Conservation (phyloP, 176 grass and related monocot species). For the Tillandsia fasciculata region DNA sequence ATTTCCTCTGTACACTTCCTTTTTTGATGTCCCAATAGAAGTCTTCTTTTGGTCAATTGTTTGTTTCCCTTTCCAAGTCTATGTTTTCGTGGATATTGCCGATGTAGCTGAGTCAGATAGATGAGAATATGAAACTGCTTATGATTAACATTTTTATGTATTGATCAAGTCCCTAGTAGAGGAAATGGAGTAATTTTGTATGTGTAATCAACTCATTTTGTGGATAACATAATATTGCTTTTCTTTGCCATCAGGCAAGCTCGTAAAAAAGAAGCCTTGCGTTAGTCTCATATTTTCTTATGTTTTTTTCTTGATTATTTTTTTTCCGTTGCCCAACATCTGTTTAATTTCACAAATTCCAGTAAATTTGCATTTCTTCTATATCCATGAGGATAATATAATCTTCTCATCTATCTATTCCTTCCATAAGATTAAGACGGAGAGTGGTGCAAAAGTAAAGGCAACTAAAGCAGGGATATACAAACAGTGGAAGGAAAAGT, state of each 20-base stretch:
- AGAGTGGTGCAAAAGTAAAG: slow-evolving; percentile 55
- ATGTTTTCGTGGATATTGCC: background rate
- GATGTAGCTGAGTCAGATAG: background rate
- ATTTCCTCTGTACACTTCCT: slow-evolving; percentile 9
- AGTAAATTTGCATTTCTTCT: background rate
- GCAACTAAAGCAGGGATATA: slow-evolving; percentile 64
- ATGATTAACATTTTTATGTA: background rate
- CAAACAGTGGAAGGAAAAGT: slow-evolving; percentile 80
- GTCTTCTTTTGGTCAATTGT: background rate
- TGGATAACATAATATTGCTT: background rate
- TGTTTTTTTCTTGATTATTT: background rate
- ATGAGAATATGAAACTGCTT: background rate
- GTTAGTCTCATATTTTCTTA: background rate
- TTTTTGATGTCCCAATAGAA: background rate
- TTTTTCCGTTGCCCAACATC: background rate
- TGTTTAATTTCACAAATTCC: background rate
- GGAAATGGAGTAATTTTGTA: background rate
- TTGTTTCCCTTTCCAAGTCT: background rate
- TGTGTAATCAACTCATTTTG: background rate
- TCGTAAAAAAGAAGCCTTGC: background rate
- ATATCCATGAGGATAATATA: background rate
- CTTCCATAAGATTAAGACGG: slow-evolving; percentile 67
- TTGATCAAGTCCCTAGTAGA: background rate
- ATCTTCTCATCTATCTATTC: background rate
- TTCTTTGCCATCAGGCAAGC: background rate